These are phyloP conservation scores for carrot (Daucus carota) DNA, from an alignment of 129 eudicot genomes.

Conservation along the genomic window DH1_v3.0 NC_030381.2:25573001-25573500, in stretches of 20 bases:
- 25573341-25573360: slow-evolving; percentile 80
- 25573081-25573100: slow-evolving; percentile 95
- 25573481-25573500: slow-evolving; percentile 34
- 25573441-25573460: slow-evolving; percentile 52
- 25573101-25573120: slow-evolving; percentile 89
- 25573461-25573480: slow-evolving; percentile 72
- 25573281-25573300: slow-evolving; percentile 87
- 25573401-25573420: slow-evolving; percentile 42
- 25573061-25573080: slow-evolving; percentile 91
- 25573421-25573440: slow-evolving; percentile 68
- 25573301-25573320: slow-evolving; percentile 92
- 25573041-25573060: slow-evolving; percentile 97
- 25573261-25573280: slow-evolving; percentile 91
- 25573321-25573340: slow-evolving; percentile 81
- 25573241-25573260: slow-evolving; percentile 92
- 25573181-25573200: slow-evolving; percentile 88
- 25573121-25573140: slow-evolving; percentile 81
- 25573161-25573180: slow-evolving; percentile 92
- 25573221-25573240: slow-evolving; percentile 89
- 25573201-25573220: slow-evolving; percentile 91
- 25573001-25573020: slow-evolving; percentile 74
- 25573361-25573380: slow-evolving; percentile 80
- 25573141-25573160: slow-evolving; percentile 90
- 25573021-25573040: slow-evolving; percentile 94
- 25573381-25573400: slow-evolving; percentile 63